These are phyloP conservation scores for Rhynchosporium agropyri DNA, from an alignment of 2,329 filamentous ascomycete genomes.

Conservation along the genomic window DNA sequence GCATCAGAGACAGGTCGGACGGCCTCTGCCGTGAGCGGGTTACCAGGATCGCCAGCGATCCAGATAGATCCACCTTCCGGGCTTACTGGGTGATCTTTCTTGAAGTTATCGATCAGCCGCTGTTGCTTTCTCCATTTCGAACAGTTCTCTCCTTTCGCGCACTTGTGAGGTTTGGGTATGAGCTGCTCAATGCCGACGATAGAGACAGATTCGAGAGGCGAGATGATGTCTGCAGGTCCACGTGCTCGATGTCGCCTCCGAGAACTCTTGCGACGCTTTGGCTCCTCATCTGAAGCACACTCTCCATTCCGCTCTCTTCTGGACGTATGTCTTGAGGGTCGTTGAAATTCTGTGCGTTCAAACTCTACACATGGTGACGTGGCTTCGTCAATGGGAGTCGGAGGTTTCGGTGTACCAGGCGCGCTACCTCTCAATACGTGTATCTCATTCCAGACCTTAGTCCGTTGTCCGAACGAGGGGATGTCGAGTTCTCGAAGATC, in stretches of 20 bases:
- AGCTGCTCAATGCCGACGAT: constrained; percentile 92
- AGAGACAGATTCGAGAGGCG: constrained; percentile 80
- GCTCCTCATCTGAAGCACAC: constrained; percentile 37
- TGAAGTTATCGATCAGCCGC: constrained; percentile 72
- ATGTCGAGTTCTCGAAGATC: constrained; percentile 83
- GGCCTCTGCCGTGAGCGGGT: constrained; percentile 58
- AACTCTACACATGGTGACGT: constrained; percentile 43
- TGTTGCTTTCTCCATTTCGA: constrained; percentile 81
- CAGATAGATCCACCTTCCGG: constrained; percentile 67
- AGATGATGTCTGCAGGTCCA: constrained; percentile 64
- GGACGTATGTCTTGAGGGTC: constrained; percentile 32
- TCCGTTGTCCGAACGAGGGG: constrained; percentile 77
- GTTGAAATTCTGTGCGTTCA: constrained; percentile 1
- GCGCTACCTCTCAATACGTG: constrained; percentile 64
- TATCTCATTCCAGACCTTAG: constrained; percentile 79
- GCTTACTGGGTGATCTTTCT: constrained; percentile 72
- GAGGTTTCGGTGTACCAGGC: constrained; percentile 53
- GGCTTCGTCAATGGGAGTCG: constrained; percentile 64
- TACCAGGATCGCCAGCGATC: constrained; percentile 77
- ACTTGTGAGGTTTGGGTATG: constrained; percentile 80
- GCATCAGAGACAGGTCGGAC: constrained; percentile 73
- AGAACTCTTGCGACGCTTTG: constrained; percentile 35
- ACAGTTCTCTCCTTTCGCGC: constrained; percentile 85
- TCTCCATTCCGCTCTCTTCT: constrained; percentile 31
- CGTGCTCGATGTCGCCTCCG: constrained; percentile 36